Conservation (phyloP, 2,329 filamentous ascomycete species). For the Ophiognomonia clavigignenti-juglandacearum region DNA sequence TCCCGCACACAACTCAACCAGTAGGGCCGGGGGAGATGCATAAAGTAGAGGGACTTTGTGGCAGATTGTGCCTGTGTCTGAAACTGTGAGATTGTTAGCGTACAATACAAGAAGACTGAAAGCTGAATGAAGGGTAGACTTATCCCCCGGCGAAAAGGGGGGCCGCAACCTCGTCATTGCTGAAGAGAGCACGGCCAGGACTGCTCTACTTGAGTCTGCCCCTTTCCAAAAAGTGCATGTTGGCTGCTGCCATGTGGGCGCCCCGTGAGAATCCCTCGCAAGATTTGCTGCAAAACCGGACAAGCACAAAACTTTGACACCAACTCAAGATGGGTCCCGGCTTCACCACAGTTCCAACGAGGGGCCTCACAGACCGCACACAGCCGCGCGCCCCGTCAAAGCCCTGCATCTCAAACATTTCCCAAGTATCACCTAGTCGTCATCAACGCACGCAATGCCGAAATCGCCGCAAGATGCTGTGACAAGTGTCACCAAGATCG, state of each 20-base stretch:
- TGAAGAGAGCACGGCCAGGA: constrained; percentile 46
- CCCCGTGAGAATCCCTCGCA: constrained; percentile 20
- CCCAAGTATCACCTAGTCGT: constrained; percentile 19
- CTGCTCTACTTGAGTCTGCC: constrained; percentile 34
- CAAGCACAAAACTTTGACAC: constrained; percentile 92
- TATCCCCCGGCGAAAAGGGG: constrained; percentile 46
- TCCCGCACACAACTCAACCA: no score
- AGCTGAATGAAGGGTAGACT: constrained; percentile 29
- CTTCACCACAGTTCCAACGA: constrained; percentile 2
- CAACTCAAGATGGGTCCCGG: constrained; percentile 87
- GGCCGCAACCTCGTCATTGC: constrained; percentile 46
- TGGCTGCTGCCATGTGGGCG: background rate
- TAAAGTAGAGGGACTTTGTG: no score
- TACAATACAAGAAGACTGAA: background rate
- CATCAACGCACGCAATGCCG: constrained; percentile 20
- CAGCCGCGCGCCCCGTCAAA: constrained; percentile 4
- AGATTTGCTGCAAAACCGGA: constrained; percentile 44
- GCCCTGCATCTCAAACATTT: constrained; percentile 1
- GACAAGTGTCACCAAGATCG: constrained; percentile 16
- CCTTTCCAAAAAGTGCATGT: constrained; percentile 25
- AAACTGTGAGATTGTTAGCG: constrained; percentile 21
- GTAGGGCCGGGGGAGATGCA: no score
- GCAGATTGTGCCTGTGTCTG: background rate
- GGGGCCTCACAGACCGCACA: constrained; percentile 3
- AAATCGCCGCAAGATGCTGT: constrained; percentile 25